Base-by-base conservation (phyloP, 129 eudicot species). In the Pittosporum tobira region DNA sequence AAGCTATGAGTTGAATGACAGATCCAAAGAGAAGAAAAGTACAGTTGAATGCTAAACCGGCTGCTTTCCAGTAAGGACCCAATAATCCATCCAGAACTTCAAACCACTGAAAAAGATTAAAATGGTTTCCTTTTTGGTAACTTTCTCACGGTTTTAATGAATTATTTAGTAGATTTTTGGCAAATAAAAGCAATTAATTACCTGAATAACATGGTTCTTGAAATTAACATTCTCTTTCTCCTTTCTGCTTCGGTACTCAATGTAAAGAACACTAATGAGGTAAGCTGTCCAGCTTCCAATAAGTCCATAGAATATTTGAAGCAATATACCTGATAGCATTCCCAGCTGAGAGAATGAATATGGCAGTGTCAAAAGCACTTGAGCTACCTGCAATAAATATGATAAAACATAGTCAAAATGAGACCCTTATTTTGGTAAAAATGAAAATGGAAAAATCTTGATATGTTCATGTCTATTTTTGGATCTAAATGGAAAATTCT, bases 141-240 rank as follows among this genome's bases (percentile, higher is more conserved):
- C 24, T 19, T 23, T 51, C 14, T 11, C 24, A 52, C 14, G 22
- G 9, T 4, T 52, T 28, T 54, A 27, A 27, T 4, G 21, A 16
- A 13, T 18, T 46, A 7, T 0, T 16, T 51, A 4, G 22, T 15
- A 13, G 27, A 22, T 11, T 40, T 52, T 51, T 7, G 14, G 14
- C 23, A 28, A 8, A 7, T 5, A 9, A 15, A 48, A 16, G 9
- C 22, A 12, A 0, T 34, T 18, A 28, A 18, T 8, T 25, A 90
- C 97, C 97, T 90, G 98, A 34, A 91, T 91, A 57, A 91, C 98
- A 81, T 91, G 98, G 73, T 91, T 91, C 69, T 91, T 91, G 84
- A 91, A 91, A 80, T 81, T 86, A 20, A 79, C 95, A 71, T 84
- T 84, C 58, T 91, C 95, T 62, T 91, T 91, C 56, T 85, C 98